Percentiles rank a stretch among this genome's conserved stretches.
Conservation (phyloP, 2,329 filamentous ascomycete genomes). For the Phoma sp. region DNA sequence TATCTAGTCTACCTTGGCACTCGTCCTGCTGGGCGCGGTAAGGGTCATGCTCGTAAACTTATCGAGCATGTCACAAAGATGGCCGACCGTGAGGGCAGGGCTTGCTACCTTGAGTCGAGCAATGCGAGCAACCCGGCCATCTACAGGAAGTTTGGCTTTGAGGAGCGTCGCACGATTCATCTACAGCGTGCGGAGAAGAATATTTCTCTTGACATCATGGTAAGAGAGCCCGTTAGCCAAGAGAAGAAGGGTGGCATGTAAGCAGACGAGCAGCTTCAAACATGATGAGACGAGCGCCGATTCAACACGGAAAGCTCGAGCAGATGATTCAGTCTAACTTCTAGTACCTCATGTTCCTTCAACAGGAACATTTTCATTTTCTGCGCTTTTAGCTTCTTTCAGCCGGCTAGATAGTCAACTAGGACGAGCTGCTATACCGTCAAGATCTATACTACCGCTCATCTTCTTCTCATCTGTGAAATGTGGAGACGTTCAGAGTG, state of each 20-base stretch:
- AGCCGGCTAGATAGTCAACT: too few relatives aligned
- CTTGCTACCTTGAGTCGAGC: conserved; percentile 82
- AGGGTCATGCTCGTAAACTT: conserved; percentile 75
- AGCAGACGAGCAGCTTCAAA: background rate
- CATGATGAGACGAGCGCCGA: conserved; percentile 18
- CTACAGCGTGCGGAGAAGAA: conserved; percentile 65
- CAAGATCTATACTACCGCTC: too few relatives aligned
- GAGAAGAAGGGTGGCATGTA: conserved; percentile 30
- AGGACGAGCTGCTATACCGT: too few relatives aligned
- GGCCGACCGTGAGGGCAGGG: conserved; percentile 72
- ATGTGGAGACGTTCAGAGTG: conserved; percentile 8
- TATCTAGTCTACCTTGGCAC: conserved; percentile 87
- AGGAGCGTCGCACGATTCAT: conserved; percentile 67
- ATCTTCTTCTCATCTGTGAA: background rate
- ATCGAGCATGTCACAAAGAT: conserved; percentile 70
- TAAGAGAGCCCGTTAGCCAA: conserved; percentile 67
- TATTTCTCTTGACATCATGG: conserved; percentile 80
- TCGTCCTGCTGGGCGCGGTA: conserved; percentile 71
- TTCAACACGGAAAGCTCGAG: conserved; percentile 34
- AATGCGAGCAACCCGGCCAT: conserved; percentile 72
- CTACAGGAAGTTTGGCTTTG: conserved; percentile 79
- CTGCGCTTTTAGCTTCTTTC: too few relatives aligned
- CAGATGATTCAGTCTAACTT: background rate
- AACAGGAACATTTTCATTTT: too few relatives aligned
- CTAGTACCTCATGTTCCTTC: conserved; percentile 30